These are phyloP conservation scores for Citrus mangshanensis DNA, from an alignment of 345 rosid species.

Conservation along the genomic window DNA sequence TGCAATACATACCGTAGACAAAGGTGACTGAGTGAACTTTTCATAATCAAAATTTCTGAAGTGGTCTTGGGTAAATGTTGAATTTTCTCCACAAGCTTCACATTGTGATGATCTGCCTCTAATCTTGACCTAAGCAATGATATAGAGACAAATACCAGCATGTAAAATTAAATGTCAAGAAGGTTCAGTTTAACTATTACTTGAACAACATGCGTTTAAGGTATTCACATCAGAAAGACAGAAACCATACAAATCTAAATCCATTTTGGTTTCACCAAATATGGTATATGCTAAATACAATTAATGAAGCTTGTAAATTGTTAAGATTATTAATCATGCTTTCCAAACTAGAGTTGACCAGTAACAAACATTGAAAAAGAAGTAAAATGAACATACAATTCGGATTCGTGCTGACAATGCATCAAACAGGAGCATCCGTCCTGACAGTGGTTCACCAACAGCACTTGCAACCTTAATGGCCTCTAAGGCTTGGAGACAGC, in stretches of 20 bases:
- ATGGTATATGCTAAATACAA: background rate
- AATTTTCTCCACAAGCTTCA: constrained; percentile 69
- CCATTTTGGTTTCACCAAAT: background rate
- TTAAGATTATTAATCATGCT: background rate
- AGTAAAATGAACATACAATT: constrained; percentile 41
- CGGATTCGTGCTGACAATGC: constrained; percentile 84
- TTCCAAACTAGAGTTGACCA: background rate
- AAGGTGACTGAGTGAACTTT: constrained; percentile 77
- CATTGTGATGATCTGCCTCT: constrained; percentile 74
- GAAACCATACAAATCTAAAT: background rate
- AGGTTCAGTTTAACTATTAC: background rate
- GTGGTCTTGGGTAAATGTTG: constrained; percentile 45
- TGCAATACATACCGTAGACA: constrained; percentile 40
- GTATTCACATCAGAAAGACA: background rate
- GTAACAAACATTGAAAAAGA: background rate
- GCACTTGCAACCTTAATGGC: constrained; percentile 82
- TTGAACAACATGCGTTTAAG: background rate
- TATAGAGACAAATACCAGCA: background rate
- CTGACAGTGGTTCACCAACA: constrained; percentile 85
- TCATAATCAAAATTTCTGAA: constrained; percentile 82
- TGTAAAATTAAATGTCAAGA: background rate
- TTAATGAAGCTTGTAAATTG: background rate
- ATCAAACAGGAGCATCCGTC: constrained; percentile 89
- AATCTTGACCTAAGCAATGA: constrained; percentile 63
- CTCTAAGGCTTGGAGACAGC: constrained; percentile 97